Evolutionary conservation across 768 basidiomycete species (phyloP), one percentile per base, ranked within the genome.

Genomic region (Macrolepiota dolichaula): DNA sequence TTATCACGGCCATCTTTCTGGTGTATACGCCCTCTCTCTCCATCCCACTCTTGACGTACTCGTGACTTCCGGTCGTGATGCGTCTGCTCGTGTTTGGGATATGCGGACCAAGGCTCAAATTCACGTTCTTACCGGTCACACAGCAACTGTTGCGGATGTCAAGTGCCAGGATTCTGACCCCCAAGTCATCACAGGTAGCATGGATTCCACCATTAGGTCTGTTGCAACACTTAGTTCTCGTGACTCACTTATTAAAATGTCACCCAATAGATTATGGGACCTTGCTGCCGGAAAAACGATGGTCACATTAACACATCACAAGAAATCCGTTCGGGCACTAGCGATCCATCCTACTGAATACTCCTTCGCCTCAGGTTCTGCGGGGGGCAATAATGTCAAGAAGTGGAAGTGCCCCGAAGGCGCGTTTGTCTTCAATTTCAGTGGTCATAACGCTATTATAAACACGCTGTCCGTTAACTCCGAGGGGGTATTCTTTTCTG

Each of bases 391-490:
- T 79, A 98, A 98, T 73, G 98, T 99, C 78, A 99, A 99, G 72
- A 98, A 98, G 73, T 99, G 96, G 96, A 97, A 96, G 68, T 98
- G 94, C 67, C 97, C 97, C 4, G 94, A 98, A 64, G 97, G 97
- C 50, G 73, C 85, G 2, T 98, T 99, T 65, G 96, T 98, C 2
- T 93, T 91, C 81, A 99, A 98, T 76, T 97, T 98, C 72, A 80
- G 85, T 47, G 97, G 97, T 0, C 97, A 98, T 72, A 94, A 97
- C 63, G 93, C 96, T 1, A 98, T 98, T 74, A 93, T 99, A 80
- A 99, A 99, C 73, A 95, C 94, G 5, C 70, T 98, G 59, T 87
- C 89, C 11, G 92, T 98, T 66, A 99, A 98, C 67, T 79, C 91
- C 37, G 97, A 99, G 64, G 96, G 96, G 40, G 97, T 98, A 36